Evolutionary conservation across 805 yeast species (phyloP), one percentile per base, ranked within the genome.

Genomic region (Tetrapisispora fleetii): DNA sequence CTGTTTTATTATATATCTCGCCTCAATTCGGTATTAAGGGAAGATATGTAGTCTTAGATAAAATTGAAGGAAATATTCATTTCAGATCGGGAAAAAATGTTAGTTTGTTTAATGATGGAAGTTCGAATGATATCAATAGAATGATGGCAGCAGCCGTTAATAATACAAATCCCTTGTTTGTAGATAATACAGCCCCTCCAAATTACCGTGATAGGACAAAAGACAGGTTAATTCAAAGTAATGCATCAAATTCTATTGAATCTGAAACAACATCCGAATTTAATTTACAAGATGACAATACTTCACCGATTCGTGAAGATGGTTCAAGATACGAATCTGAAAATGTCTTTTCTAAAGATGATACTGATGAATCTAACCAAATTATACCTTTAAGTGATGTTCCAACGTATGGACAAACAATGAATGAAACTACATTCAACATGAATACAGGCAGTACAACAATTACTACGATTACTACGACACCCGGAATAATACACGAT

Each of bases 1-100:
- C 98, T 0, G 74, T 90, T 4, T 74, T 73, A 32, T 61, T 85
- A 19, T 85, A 78, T 64, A 77, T 86, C 16, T 75, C 81, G 18
- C 96, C 97, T 2, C 82, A 83, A 56, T 83, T 87, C 6, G 74
- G 83, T 1, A 75, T 89, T 52, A 54, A 63, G 24, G 74, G 74
- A 11, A 57, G 74, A 24, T 58, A 57, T 42, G 69, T 70, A 9
- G 51, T 69, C 14, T 55, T 69, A 44, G 75, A 71, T 51, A 64
- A 67, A 43, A 40, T 45, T 27, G 57, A 62, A 24, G 73, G 73
- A 2, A 66, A 64, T 52, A 64, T 69, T n/a, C 75, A 71, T 54
- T 71, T 71, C 56, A 56, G 74, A 30, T 59, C 69, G 11, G 70
- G 68, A 11, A 67, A 68, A 40, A 60, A 66, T 22, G 63, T 56